A percentile compares a stretch with the other conserved stretches of the same genome.
phyloP scores from a whole-genome alignment of 2,329 filamentous ascomycete species.

The Apiospora koreana region DNA sequence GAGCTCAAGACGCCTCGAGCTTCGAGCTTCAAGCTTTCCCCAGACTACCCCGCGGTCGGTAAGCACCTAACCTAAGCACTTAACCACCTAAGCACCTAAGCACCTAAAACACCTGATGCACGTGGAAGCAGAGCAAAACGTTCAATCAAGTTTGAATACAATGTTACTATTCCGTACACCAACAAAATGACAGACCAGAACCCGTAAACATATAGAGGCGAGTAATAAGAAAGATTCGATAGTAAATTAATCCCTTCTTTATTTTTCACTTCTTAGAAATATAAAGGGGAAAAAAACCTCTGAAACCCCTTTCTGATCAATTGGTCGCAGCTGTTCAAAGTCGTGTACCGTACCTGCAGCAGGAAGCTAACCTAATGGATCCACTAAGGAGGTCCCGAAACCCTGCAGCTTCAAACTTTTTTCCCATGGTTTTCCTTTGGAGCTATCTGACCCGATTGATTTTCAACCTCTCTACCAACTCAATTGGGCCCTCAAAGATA shows the following conservation, averaged over 20 bases:
- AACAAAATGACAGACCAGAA: too few relatives aligned
- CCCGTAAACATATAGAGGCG: too few relatives aligned
- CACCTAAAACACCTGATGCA: background rate
- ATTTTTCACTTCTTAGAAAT: too few relatives aligned
- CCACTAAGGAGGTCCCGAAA: background rate
- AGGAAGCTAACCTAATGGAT: background rate
- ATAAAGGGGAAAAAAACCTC: too few relatives aligned
- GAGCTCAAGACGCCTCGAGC: background rate
- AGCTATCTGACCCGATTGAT: background rate
- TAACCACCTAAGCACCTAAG: too few relatives aligned
- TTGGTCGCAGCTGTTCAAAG: too few relatives aligned
- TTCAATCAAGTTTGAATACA: background rate
- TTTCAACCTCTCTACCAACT: background rate
- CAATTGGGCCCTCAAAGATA: background rate
- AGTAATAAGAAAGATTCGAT: too few relatives aligned
- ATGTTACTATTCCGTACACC: background rate
- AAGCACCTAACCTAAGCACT: background rate
- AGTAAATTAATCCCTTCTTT: too few relatives aligned
- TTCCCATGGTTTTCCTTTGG: background rate
- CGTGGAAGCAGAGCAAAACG: background rate
- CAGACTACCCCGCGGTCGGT: background rate
- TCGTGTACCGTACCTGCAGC: too few relatives aligned
- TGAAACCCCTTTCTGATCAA: too few relatives aligned
- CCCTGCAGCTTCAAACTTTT: conserved; percentile 1
- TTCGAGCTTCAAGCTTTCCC: background rate